These are phyloP conservation scores for Aspergillus olivimuriae DNA, from an alignment of 495 filamentous ascomycete species.

Conservation along the genomic window DNA sequence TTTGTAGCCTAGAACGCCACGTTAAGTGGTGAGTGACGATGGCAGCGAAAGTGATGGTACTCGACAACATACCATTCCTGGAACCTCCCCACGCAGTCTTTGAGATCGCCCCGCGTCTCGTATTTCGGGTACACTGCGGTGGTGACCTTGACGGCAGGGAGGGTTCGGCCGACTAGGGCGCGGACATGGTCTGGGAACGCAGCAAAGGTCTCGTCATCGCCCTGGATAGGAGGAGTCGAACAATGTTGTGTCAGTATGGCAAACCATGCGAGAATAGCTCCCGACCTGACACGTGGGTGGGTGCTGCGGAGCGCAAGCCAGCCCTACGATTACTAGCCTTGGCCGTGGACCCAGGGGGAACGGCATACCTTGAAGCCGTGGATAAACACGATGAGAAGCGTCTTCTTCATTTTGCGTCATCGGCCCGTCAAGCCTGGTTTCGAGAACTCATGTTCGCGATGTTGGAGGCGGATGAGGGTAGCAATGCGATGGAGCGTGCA, in stretches of 20 bases:
- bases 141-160: slow-evolving; percentile 67
- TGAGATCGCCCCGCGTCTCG: slow-evolving; percentile 83
- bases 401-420: slow-evolving; percentile 67
- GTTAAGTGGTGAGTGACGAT: not conserved
- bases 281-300: slow-evolving; percentile 1
- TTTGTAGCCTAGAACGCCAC: slow-evolving; percentile 59
- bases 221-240: slow-evolving; percentile 51
- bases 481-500: not conserved
- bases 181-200: slow-evolving; percentile 70
- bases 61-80: slow-evolving; percentile 65
- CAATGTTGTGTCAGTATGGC: not conserved
- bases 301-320: not conserved
- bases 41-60: too few relatives aligned
- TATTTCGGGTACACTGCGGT: slow-evolving; percentile 80
- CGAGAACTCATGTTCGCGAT: slow-evolving; percentile 3
- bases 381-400: slow-evolving; percentile 84
- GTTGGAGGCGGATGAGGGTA: not conserved
- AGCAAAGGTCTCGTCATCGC: slow-evolving; percentile 82
- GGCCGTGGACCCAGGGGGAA: not conserved
- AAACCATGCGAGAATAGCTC: not conserved
- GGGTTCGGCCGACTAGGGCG: slow-evolving; percentile 57
- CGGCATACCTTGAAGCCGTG: slow-evolving; percentile 88
- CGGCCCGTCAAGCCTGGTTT: not conserved
- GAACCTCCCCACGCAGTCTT: slow-evolving; percentile 71
- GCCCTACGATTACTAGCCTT: too few relatives aligned